These are phyloP conservation scores for Diaporthe vexans DNA, from an alignment of 2,329 filamentous ascomycete genomes.

Conservation along the genomic window DNA sequence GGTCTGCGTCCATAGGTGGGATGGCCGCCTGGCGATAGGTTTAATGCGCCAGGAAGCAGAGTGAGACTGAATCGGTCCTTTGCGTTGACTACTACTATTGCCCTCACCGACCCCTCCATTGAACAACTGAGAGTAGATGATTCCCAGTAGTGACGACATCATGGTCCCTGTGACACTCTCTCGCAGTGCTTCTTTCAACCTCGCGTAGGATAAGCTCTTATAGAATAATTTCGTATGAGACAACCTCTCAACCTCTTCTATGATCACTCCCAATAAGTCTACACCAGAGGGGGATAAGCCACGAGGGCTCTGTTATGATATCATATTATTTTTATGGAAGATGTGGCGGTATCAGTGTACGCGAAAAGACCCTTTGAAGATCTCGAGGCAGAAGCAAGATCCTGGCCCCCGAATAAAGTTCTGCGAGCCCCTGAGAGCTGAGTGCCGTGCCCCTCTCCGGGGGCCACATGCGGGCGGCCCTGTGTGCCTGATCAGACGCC, in stretches of 20 bases:
- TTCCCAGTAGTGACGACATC: slow-evolving; percentile 12
- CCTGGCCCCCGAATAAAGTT: background rate
- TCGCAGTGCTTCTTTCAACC: too few species aligned
- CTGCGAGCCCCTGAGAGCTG: slow-evolving; percentile 5
- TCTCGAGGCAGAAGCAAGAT: slow-evolving; percentile 11
- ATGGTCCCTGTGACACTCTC: background rate
- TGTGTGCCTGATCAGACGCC: slow-evolving; percentile 24
- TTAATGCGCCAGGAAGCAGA: slow-evolving; percentile 11
- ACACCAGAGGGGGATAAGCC: too few species aligned
- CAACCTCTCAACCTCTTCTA: too few species aligned
- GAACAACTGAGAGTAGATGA: background rate
- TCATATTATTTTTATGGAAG: too few species aligned
- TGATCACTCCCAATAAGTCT: too few species aligned
- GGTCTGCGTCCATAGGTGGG: slow-evolving; percentile 1
- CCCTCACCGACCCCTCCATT: slow-evolving; percentile 22
- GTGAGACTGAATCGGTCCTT: slow-evolving; percentile 21
- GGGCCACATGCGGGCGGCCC: background rate
- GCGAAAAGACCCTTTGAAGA: background rate
- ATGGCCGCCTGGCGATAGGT: background rate
- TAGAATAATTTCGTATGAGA: too few species aligned
- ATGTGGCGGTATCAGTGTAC: too few species aligned
- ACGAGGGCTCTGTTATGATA: too few species aligned
- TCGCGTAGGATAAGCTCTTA: too few species aligned
- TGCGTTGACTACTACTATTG: background rate
- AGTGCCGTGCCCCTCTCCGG: background rate